Base-by-base conservation (phyloP, 2,329 filamentous ascomycete species). In the Aspergillus floridensis region DNA sequence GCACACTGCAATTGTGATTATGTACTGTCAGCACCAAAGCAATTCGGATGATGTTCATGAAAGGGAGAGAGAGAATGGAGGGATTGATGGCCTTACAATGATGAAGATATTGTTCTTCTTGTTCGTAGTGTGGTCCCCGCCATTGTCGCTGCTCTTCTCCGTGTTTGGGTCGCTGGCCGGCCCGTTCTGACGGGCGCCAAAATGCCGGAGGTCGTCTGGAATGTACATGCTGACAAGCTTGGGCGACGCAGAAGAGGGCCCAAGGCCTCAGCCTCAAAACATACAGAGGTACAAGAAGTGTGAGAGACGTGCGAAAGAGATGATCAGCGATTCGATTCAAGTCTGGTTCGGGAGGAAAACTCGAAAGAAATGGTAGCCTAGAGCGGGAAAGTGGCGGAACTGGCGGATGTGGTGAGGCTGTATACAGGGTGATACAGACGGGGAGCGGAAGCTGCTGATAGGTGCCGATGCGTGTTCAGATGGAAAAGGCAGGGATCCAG, bases 21-120 rank as follows among this genome's bases (percentile, higher is more conserved):
- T 21, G 19, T 53, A 64, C 49, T 21, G 57, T 24, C 8, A 14
- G 51, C 49, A 22, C 22, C 10, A 24, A 22, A 41, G 8, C 4
- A 22, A 19, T 6, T 24, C 29, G 7, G 32, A 31, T n/a, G 16
- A 44, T 44, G 32, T 35, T 35, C 32, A 16, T 16, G 3, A 29
- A 51, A 56, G 50, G 52, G 54, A 44, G n/a, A 49, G 41, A 21
- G 2, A n/a, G 5, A 53, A 44, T 26, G 31, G n/a, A 26, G 10
- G 8, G 10, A 44, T 32, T 8, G 26, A 29, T 38, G 22, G 12
- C 66, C 72, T 53, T 66, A 75, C 72, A 29, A 74, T 65, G 44
- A 74, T 70, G 44, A 72, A 68, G 57, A 68, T 64, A 26, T 60
- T 66, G 31, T 72, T 71, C 44, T 59, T 71, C 2, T 51, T 46